Evolutionary conservation across 768 basidiomycete genomes (phyloP), one percentile per base, ranked within the genome.

Genomic region (Naematelia aurantialba): DNA sequence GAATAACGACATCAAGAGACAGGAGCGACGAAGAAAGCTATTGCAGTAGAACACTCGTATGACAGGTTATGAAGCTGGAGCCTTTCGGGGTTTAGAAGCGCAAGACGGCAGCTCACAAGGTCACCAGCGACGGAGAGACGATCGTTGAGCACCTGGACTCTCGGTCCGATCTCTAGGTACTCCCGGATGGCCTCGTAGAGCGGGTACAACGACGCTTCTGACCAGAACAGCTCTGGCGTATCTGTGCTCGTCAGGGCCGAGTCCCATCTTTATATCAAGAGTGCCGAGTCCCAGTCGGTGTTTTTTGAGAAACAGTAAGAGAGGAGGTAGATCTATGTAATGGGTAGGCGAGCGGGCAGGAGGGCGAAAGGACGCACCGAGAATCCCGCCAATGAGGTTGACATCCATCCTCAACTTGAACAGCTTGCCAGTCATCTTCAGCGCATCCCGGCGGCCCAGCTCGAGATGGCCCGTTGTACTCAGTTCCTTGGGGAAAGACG

Each of bases 181-280:
- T 92, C 92, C 57, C 91, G 81, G 48, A 93, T 91, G 0, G 91
- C 91, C 65, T 91, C 89, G 71, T 97, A 97, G 31, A 97, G 77
- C 26, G 85, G 87, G 68, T 88, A 88, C 66, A 94, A 78, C 64
- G 88, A 91, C 11, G 91, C 91, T 72, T 94, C 92, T 52, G 85
- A 87, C 93, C 92, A 96, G 76, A 97, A 97, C 47, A 97, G 78
- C 71, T 92, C 91, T 0, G 92, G 92, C 4, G 90, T 87, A 70
- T 97, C 93, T 76, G 52, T 10, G 22, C 8, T 42, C 29, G 58
- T 42, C 56, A 44, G 2, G 10, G 3, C 31, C 2, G 30, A 19
- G 12, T 21, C 4, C 4, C 53, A 46, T 1, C 49, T 46, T n/a
- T n/a, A n/a, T n/a, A n/a, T n/a, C n/a, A n/a, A n/a, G n/a, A n/a